phyloP scores from a whole-genome alignment of 805 yeast genomes.

The Monosporozyma unispora region DNA sequence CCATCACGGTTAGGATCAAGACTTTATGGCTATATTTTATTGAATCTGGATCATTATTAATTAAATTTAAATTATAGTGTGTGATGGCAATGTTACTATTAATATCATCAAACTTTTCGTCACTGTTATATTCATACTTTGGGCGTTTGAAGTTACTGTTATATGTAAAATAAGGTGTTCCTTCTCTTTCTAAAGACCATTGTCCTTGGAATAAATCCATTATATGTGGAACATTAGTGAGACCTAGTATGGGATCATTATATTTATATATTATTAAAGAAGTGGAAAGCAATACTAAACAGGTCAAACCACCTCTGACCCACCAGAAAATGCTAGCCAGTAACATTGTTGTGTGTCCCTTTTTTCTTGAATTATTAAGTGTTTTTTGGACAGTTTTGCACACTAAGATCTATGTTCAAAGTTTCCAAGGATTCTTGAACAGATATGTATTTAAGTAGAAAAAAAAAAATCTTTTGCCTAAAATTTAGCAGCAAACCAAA shows the following conservation, averaged over 20 bases:
- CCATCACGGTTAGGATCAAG: slow-evolving; percentile 76
- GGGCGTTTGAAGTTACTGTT: slow-evolving; percentile 20
- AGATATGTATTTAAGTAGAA: too few relatives aligned
- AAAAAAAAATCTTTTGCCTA: too few relatives aligned
- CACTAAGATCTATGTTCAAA: too few relatives aligned
- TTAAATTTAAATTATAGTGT: slow-evolving; percentile 69
- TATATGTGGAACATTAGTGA: neutral
- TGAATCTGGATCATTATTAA: slow-evolving; percentile 61
- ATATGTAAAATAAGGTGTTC: slow-evolving; percentile 18
- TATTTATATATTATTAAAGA: neutral
- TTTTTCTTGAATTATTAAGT: too few relatives aligned
- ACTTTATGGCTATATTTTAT: slow-evolving; percentile 66
- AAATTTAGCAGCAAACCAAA: too few relatives aligned
- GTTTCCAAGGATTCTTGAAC: too few relatives aligned
- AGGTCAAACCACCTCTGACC: neutral
- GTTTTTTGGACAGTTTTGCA: too few relatives aligned
- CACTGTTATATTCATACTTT: slow-evolving; percentile 34
- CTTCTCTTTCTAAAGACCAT: slow-evolving; percentile 15
- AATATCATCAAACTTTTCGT: slow-evolving; percentile 6
- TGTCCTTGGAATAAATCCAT: neutral
- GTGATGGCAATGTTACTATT: slow-evolving; percentile 48
- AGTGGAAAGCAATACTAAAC: neutral
- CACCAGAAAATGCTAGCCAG: neutral
- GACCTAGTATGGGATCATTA: neutral
- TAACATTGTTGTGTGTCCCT: neutral